Conservation (phyloP, 495 filamentous ascomycete species). For the Endocarpon pusillum region DNA sequence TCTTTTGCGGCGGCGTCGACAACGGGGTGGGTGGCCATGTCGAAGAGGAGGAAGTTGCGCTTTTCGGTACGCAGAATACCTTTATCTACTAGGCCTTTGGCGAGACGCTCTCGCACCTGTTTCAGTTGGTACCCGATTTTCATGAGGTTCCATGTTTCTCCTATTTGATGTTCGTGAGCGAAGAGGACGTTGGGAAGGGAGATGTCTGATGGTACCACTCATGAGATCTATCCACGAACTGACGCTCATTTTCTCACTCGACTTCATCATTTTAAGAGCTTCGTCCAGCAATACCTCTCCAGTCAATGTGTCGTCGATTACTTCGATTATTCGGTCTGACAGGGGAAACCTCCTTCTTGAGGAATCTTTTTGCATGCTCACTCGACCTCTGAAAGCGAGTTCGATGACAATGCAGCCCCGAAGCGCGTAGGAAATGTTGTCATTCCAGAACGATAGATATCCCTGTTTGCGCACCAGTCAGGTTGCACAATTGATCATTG, state of each 20-base stretch:
- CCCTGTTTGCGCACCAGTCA: constrained; percentile 35
- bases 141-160: constrained; percentile 99
- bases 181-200: constrained; percentile 4
- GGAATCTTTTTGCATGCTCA: constrained; percentile 97
- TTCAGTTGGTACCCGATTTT: constrained; percentile 99
- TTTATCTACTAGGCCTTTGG: constrained; percentile 97
- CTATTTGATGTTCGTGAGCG: constrained; percentile 29
- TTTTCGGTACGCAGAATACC: constrained; percentile 97
- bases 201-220: constrained; percentile 55
- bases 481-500: background rate
- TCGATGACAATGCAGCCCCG: constrained; percentile 97
- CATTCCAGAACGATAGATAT: constrained; percentile 98
- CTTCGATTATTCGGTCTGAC: constrained; percentile 84
- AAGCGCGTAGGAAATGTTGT: constrained; percentile 96
- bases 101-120: constrained; percentile 92
- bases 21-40: constrained; percentile 99
- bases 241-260: constrained; percentile 98
- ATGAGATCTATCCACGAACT: constrained; percentile 96
- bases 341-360: constrained; percentile 82
- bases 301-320: constrained; percentile 90
- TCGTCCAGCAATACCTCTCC: constrained; percentile 96
- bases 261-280: constrained; percentile 99
- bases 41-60: constrained; percentile 96
- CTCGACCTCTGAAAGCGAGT: constrained; percentile 83
- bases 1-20: constrained; percentile 95